phyloP scores from a whole-genome alignment of 2,329 filamentous ascomycete genomes.

The Xylariales sp. region DNA sequence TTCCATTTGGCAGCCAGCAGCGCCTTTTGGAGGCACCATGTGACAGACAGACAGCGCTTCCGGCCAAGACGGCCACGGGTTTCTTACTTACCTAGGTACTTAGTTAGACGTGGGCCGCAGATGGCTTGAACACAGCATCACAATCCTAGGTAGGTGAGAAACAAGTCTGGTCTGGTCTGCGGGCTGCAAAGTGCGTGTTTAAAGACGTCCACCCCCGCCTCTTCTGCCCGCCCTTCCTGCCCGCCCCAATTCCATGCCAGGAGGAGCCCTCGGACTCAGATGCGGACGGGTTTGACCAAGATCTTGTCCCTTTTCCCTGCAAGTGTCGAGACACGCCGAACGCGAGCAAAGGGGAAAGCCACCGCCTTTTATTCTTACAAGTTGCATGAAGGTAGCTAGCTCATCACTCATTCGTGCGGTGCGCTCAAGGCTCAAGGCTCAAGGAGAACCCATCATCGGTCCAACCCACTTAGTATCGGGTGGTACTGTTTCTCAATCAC shows the following conservation, averaged over 20 bases:
- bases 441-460: no score
- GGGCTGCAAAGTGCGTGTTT: background rate
- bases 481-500: no score
- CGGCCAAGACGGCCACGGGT: background rate
- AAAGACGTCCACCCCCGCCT: background rate
- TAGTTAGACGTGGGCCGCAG: background rate
- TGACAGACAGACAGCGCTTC: background rate
- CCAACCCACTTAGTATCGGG: no score
- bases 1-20: background rate
- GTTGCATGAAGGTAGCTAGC: background rate
- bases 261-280: background rate
- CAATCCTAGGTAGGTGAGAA: no score
- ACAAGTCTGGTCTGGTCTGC: no score
- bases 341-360: background rate
- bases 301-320: background rate
- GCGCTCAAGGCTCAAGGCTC: no score
- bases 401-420: no score
- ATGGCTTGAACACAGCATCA: background rate
- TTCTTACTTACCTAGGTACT: background rate
- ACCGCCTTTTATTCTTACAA: slow-evolving; percentile 2
- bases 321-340: background rate
- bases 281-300: background rate
- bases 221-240: no score
- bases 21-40: no score
- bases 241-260: background rate